phyloP scores from a whole-genome alignment of 2,329 filamentous ascomycete species.

The Aspergillus texensis region DNA sequence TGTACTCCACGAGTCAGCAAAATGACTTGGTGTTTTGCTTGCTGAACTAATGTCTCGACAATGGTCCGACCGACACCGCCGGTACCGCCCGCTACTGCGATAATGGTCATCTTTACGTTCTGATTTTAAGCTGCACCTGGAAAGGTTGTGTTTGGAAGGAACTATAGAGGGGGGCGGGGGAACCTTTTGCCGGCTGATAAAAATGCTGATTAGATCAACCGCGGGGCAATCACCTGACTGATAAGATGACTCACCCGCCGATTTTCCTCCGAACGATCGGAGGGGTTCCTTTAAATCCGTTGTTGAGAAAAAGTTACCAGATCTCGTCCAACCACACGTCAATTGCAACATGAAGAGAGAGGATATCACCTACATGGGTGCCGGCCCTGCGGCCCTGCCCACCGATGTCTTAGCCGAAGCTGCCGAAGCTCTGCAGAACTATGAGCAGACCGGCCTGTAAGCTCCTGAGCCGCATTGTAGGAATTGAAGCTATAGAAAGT shows the following conservation, averaged over 20 bases:
- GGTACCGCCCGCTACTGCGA: conserved; percentile 53
- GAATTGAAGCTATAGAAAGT: background rate
- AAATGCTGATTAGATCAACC: background rate
- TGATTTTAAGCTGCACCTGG: background rate
- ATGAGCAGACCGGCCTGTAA: conserved; percentile 71
- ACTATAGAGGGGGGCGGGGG: background rate
- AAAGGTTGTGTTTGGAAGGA: background rate
- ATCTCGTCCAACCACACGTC: background rate
- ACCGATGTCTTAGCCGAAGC: conserved; percentile 78
- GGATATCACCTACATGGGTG: conserved; percentile 84
- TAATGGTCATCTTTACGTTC: conserved; percentile 36
- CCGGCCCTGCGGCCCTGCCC: conserved; percentile 84
- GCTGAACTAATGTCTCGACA: conserved; percentile 45
- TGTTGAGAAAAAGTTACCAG: background rate
- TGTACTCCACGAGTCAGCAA: conserved; percentile 47
- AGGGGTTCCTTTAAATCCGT: background rate
- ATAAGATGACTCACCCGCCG: conserved; percentile 3
- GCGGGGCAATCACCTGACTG: conserved; percentile 5
- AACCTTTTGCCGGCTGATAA: background rate
- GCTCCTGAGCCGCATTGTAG: conserved; percentile 6
- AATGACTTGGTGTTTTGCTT: conserved; percentile 41
- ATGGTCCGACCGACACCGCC: conserved; percentile 51
- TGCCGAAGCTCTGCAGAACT: conserved; percentile 78
- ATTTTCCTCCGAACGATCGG: background rate
- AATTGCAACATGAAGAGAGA: conserved; percentile 62